A percentile compares a stretch with the other conserved stretches of the same genome.
Evolutionary conservation across 2,329 filamentous ascomycete species (phyloP).

Genomic region (Macrophomina tecta): DNA sequence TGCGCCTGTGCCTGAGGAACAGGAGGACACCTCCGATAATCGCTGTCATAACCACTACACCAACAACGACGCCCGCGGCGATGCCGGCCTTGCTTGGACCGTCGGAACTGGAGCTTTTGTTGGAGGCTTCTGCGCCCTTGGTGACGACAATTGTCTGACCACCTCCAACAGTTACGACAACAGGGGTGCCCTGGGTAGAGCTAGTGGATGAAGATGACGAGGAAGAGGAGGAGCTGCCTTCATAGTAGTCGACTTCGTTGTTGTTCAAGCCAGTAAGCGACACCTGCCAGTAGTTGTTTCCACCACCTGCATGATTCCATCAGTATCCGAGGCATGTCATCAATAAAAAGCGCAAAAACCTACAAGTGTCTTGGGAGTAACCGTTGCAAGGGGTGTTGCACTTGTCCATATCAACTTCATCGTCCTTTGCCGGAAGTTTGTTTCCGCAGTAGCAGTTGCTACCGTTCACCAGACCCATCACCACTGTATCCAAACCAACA

Average conservation of each 20-base stretch:
- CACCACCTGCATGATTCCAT: slow-evolving; percentile 58
- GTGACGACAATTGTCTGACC: slow-evolving; percentile 45
- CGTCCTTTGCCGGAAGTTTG: slow-evolving; percentile 64
- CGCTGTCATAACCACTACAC: slow-evolving; percentile 72
- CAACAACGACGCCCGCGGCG: slow-evolving; percentile 85
- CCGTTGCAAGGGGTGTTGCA: slow-evolving; percentile 73
- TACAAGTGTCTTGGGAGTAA: slow-evolving; percentile 69
- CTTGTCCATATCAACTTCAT: slow-evolving; percentile 60
- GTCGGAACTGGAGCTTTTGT: slow-evolving; percentile 34
- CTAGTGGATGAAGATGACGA: slow-evolving; percentile 28
- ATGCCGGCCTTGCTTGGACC: slow-evolving; percentile 79
- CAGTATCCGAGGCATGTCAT: slow-evolving; percentile 38
- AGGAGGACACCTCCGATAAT: slow-evolving; percentile 74
- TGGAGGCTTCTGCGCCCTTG: slow-evolving; percentile 52
- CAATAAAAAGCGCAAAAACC: slow-evolving; percentile 39
- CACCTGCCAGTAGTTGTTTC: slow-evolving; percentile 57
- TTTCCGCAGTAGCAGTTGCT: slow-evolving; percentile 76
- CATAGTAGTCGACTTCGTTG: slow-evolving; percentile 45
- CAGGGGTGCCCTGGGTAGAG: slow-evolving; percentile 27
- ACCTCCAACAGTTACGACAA: slow-evolving; percentile 39
- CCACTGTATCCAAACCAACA: slow-evolving; percentile 54
- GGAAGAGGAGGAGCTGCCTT: slow-evolving; percentile 34
- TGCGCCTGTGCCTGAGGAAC: slow-evolving; percentile 75
- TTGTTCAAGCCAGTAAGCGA: slow-evolving; percentile 57
- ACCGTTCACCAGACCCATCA: slow-evolving; percentile 68